Conservation (phyloP, 2,329 filamentous ascomycete species). For the Microsporum audouinii region DNA sequence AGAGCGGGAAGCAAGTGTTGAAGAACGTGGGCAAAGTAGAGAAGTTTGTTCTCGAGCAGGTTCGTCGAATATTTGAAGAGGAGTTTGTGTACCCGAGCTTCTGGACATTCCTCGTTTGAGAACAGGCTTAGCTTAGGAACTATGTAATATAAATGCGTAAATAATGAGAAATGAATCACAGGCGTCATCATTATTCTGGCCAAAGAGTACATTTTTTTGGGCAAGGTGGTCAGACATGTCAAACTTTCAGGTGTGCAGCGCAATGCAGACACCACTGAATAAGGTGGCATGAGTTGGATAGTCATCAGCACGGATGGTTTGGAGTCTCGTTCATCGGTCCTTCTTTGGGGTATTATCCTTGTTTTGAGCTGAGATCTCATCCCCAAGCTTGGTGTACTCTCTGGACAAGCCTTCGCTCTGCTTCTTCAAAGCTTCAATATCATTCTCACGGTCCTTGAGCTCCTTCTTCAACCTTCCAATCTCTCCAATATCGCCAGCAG, state of each 20-base stretch:
- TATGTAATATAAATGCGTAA: neutral
- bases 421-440: constrained; percentile 83
- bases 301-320: neutral
- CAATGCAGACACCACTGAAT: neutral
- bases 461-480: constrained; percentile 64
- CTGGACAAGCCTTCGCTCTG: constrained; percentile 71
- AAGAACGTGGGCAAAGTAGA: constrained; percentile 99
- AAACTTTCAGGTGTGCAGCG: neutral
- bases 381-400: constrained; percentile 77
- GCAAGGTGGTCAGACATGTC: neutral
- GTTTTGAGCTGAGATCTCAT: constrained; percentile 56
- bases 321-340: constrained; percentile 36
- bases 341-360: constrained; percentile 43
- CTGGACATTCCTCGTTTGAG: constrained; percentile 84
- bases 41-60: constrained; percentile 91
- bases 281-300: neutral
- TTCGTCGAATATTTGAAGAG: constrained; percentile 93
- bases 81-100: constrained; percentile 98
- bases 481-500: constrained; percentile 61
- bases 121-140: neutral
- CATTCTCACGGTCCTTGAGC: constrained; percentile 62
- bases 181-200: neutral
- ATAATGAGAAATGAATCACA: neutral
- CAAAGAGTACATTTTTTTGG: neutral
- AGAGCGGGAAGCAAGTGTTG: constrained; percentile 82